Conservation (phyloP, 148 eudicot genomes). For the Mesembryanthemum crystallinum region DNA sequence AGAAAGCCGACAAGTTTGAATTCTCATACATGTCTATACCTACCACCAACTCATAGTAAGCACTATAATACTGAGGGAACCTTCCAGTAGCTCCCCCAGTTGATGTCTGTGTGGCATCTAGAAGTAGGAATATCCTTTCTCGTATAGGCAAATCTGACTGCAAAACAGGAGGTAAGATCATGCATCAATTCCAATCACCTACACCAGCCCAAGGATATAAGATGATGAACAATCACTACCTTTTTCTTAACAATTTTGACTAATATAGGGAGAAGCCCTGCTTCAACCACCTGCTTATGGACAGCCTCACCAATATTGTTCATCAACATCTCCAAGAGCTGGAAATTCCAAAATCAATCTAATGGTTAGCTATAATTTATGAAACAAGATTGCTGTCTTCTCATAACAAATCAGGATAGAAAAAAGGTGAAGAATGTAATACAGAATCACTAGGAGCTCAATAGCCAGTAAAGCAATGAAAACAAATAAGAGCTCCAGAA, state of each 20-base stretch:
- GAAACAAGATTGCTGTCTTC: background rate
- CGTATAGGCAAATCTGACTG: slow-evolving; percentile 88
- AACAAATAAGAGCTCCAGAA: background rate
- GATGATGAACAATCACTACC: slow-evolving; percentile 35
- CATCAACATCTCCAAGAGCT: slow-evolving; percentile 94
- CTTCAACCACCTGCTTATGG: slow-evolving; percentile 87
- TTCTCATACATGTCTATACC: slow-evolving; percentile 30
- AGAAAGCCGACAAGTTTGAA: background rate
- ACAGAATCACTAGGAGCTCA: background rate
- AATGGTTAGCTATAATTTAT: slow-evolving; percentile 9
- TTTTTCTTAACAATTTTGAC: slow-evolving; percentile 95
- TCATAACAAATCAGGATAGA: background rate
- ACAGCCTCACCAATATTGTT: slow-evolving; percentile 92
- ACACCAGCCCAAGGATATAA: background rate
- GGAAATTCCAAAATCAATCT: slow-evolving; percentile 23
- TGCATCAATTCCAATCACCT: background rate
- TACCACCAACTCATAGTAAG: slow-evolving; percentile 95
- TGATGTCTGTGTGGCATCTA: slow-evolving; percentile 97
- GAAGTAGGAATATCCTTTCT: slow-evolving; percentile 90
- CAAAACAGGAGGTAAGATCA: slow-evolving; percentile 4
- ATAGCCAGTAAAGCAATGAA: background rate
- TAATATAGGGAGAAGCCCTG: slow-evolving; percentile 65
- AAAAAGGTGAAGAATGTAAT: background rate
- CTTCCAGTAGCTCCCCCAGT: slow-evolving; percentile 84
- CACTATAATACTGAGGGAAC: slow-evolving; percentile 87